These are phyloP conservation scores for Ambrosia trifida DNA, from an alignment of 129 eudicot species.

Conservation along the genomic window DNA sequence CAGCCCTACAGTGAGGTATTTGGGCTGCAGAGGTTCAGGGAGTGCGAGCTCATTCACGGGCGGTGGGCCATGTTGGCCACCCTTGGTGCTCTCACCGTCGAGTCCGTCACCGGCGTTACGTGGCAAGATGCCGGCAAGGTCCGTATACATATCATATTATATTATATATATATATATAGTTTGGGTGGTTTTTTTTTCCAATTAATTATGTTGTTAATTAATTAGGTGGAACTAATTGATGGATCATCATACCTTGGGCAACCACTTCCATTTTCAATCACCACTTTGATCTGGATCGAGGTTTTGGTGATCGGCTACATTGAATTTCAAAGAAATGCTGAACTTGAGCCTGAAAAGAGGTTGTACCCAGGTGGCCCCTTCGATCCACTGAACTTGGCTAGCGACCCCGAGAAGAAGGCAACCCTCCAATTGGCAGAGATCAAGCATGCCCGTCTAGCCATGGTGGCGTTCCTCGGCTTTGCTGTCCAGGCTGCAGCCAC, in stretches of 20 bases:
- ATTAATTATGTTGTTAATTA: no score
- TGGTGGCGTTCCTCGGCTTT: conserved; percentile 93
- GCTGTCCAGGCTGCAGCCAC: conserved; percentile 99
- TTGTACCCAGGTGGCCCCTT: conserved; percentile 83
- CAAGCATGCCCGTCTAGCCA: conserved; percentile 97
- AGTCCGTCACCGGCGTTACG: conserved; percentile 93
- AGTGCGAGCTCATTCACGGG: conserved; percentile 93
- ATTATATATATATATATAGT: not conserved
- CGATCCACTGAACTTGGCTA: conserved; percentile 85
- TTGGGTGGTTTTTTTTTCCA: no score
- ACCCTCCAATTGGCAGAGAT: conserved; percentile 89
- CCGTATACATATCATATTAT: not conserved
- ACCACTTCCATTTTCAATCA: conserved; percentile 88
- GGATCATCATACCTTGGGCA: conserved; percentile 94
- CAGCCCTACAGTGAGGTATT: conserved; percentile 95
- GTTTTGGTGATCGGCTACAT: conserved; percentile 83
- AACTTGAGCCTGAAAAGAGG: conserved; percentile 91
- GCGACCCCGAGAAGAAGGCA: conserved; percentile 91
- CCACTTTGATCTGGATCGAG: conserved; percentile 85
- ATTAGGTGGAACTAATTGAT: conserved; percentile 89
- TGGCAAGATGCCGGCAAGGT: conserved; percentile 99
- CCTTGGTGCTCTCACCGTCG: conserved; percentile 87
- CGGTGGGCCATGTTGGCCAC: conserved; percentile 99
- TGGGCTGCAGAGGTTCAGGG: conserved; percentile 94
- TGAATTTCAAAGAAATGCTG: conserved; percentile 90